These are phyloP conservation scores for Silene latifolia DNA, from an alignment of 148 eudicot genomes.

Conservation along the genomic window DNA sequence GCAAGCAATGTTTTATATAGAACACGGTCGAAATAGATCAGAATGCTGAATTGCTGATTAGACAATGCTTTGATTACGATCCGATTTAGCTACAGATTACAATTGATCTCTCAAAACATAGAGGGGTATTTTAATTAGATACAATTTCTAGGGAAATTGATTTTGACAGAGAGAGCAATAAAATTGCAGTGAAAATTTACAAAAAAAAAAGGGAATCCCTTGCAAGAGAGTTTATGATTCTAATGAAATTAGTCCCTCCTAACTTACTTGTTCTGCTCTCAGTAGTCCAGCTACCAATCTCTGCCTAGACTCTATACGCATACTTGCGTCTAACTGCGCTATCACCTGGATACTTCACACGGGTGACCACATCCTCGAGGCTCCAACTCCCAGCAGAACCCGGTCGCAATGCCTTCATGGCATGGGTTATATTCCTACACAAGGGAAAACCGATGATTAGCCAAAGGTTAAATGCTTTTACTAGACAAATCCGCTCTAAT, in stretches of 20 bases:
- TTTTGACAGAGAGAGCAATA: not conserved
- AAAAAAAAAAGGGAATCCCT: not conserved
- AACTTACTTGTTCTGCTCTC: not conserved
- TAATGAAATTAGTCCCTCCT: too few species aligned
- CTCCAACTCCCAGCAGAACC: slow-evolving; percentile 84
- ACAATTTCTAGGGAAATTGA: not conserved
- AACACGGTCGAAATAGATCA: too few species aligned
- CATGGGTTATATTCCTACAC: slow-evolving; percentile 71
- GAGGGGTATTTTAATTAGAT: not conserved
- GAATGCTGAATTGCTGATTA: not conserved
- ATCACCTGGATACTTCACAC: slow-evolving; percentile 32
- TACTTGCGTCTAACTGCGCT: not conserved
- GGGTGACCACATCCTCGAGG: slow-evolving; percentile 55
- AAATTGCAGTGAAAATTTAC: not conserved
- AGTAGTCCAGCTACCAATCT: not conserved
- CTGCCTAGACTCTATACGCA: not conserved
- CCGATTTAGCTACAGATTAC: not conserved
- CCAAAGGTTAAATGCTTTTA: too few species aligned
- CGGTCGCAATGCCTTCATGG: slow-evolving; percentile 86
- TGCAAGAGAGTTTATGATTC: not conserved
- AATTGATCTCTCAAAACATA: too few species aligned
- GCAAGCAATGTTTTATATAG: too few species aligned
- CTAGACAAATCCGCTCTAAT: too few species aligned
- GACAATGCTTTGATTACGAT: not conserved
- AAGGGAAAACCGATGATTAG: slow-evolving; percentile 8